Evolutionary conservation across 2,329 filamentous ascomycete species (phyloP).

Genomic region (Ophiobolus disseminans): DNA sequence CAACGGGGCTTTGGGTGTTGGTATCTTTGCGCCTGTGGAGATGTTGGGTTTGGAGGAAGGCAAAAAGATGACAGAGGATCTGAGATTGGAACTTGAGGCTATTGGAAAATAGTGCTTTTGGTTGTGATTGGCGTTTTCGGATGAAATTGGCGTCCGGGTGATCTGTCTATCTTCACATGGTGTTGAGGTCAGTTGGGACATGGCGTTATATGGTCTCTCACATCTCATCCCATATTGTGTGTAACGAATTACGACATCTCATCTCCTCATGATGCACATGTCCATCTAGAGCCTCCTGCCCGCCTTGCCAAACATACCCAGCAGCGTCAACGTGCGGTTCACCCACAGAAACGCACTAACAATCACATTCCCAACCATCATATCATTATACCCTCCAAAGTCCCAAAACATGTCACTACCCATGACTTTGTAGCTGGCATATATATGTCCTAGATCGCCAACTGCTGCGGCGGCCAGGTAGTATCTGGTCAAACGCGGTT

Average conservation of each 20-base stretch:
- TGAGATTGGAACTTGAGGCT: slow-evolving; percentile 28
- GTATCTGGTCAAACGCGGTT: slow-evolving; percentile 28
- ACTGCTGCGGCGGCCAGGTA: slow-evolving; percentile 31
- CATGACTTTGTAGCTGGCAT: slow-evolving; percentile 30
- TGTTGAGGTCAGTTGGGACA: not conserved
- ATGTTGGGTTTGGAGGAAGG: slow-evolving; percentile 52
- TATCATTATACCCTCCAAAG: slow-evolving; percentile 28
- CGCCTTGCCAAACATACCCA: slow-evolving; percentile 31
- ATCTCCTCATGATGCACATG: too few relatives aligned
- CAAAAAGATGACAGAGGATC: slow-evolving; percentile 43
- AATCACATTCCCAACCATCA: slow-evolving; percentile 39
- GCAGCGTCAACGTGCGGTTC: slow-evolving; percentile 28
- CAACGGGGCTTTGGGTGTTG: slow-evolving; percentile 59
- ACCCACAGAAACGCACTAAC: slow-evolving; percentile 31
- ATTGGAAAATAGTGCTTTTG: not conserved
- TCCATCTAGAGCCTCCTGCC: slow-evolving; percentile 1
- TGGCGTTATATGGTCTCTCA: not conserved
- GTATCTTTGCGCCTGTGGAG: slow-evolving; percentile 58
- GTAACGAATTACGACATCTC: not conserved
- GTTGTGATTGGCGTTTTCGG: not conserved
- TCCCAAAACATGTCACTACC: slow-evolving; percentile 29
- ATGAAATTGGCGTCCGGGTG: not conserved
- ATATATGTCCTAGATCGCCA: slow-evolving; percentile 35
- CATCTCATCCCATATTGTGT: slow-evolving; percentile 3
- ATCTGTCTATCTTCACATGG: not conserved